Conservation (phyloP, 139 green algal genomes). For the Chlamydomonas incerta region DNA sequence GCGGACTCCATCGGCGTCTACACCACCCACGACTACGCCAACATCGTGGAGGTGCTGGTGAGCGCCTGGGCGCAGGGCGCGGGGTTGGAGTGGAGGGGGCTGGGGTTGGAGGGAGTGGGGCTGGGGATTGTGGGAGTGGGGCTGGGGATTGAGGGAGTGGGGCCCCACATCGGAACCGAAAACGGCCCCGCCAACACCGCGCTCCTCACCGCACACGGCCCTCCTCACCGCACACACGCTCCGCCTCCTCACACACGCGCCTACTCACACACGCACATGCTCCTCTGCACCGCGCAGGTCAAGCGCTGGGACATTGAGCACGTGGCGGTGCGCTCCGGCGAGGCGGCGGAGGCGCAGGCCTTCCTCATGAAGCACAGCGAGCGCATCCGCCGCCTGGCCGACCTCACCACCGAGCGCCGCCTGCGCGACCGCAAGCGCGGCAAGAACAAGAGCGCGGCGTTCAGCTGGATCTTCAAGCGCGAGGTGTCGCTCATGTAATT, state of each 20-base stretch:
- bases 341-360: conserved; percentile 75
- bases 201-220: no score
- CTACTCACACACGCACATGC: no score
- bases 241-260: no score
- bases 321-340: conserved; percentile 33
- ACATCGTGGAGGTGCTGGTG: conserved; percentile 96
- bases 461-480: conserved; percentile 58
- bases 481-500: conserved; percentile 56
- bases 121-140: conserved; percentile 67
- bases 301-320: conserved; percentile 32
- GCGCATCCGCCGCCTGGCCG: conserved; percentile 87
- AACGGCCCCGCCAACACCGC: no score
- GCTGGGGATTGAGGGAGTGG: conserved; percentile 30
- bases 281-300: no score
- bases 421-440: conserved; percentile 56
- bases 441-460: conserved; percentile 34
- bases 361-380: conserved; percentile 77
- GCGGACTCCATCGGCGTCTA: conserved; percentile 89
- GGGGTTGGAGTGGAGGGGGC: not conserved
- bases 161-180: no score
- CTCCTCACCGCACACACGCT: no score
- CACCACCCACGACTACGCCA: conserved; percentile 90
- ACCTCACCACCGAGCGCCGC: conserved; percentile 66
- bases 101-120: not conserved
- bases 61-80: not conserved